Evolutionary conservation across 2,329 filamentous ascomycete genomes (phyloP), one percentile per base, ranked within the genome.

Genomic region (Emericellopsis cladophorae): DNA sequence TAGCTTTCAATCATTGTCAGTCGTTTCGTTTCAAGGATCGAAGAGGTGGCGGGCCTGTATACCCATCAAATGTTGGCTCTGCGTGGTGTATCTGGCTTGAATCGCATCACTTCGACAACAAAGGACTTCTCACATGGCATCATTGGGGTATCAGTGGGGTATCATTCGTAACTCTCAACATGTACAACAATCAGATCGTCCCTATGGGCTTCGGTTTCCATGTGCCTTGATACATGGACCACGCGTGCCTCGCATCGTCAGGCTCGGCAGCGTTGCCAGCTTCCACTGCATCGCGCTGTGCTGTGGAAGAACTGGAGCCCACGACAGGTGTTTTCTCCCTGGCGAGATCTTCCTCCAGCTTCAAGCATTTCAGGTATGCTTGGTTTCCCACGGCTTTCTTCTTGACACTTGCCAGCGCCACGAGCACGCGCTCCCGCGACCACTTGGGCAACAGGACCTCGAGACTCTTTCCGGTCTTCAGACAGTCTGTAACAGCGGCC

Each of bases 171-270:
- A 29, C 26, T 4, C 26, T 29, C 26, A 12, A 9, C 9, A 9
- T 29, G 8, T 12, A 9, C 26, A 12, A 29, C 26, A 21, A 21
- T 60, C 50, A 77, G 8, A 70, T 63, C 40, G 71, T 59, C 5
- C 75, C 75, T 48, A 79, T 78, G 1, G 75, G 74, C 48, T 70
- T 74, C 9, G 74, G 65, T 43, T 65, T 67, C 75, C 75, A 79
- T 3, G 59, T 52, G 7, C 70, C 72, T 38, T 69, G 56, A 47
- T 68, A 72, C 42, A 60, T 58, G 18, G 60, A 59, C 74, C 75
- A 79, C 14, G 56, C 59, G 23, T 26, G 51, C 12, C n/a, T 35
- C 26, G 22, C 10, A 38, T 47, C 46, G 35, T 49, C 48, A 22
- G 47, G 42, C 35, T 52, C 51, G 5, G 39, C 32, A 12, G 7